Base-by-base conservation (phyloP, 768 basidiomycete species). In the Lactarius sp. region DNA sequence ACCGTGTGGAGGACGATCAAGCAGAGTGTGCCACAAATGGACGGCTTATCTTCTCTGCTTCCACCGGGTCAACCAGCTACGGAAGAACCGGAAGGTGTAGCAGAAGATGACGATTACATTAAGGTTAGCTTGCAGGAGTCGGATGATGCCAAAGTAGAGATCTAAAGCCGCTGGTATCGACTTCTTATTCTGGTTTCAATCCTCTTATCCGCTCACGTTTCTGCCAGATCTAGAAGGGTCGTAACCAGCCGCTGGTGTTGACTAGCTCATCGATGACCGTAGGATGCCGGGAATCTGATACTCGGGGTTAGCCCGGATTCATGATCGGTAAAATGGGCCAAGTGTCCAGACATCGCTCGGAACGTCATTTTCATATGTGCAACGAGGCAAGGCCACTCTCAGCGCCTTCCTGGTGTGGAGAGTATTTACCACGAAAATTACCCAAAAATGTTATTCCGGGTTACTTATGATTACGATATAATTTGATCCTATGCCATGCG, bases 1-100 rank as follows among this genome's bases (percentile, higher is more conserved):
- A 62, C 65, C 3, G 79, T 89, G 2, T 85, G 84, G 77, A 66
- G 64, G 52, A 71, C 70, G 34, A 77, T 87, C 70, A 83, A 81
- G 72, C 66, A 73, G 53, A 79, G 76, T 58, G 49, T 84, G 16
- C 53, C 62, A 10, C 60, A 60, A 54, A 66, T 71, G 66, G 71
- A 66, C 7, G 52, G 44, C 46, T 64, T 60, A 10, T 6, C 20
- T 14, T n/a, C 59, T 12, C 33, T 59, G 18, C 61, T 41, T 34
- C 47, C 18, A 7, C 31, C 18, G 5, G 34, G 37, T 39, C 52
- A 44, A n/a, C 20, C 47, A 31, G 18, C 51, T 44, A 12, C 18
- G 14, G 46, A 33, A 9, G 42, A 6, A 13, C 37, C 20, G 39
- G 60, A 66, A 49, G 46, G 14, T n/a, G 33, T 65, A 4, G 49